Evolutionary conservation across 345 rosid species (phyloP), one percentile per base, ranked within the genome.

Genomic region (Rhizophora apiculata): DNA sequence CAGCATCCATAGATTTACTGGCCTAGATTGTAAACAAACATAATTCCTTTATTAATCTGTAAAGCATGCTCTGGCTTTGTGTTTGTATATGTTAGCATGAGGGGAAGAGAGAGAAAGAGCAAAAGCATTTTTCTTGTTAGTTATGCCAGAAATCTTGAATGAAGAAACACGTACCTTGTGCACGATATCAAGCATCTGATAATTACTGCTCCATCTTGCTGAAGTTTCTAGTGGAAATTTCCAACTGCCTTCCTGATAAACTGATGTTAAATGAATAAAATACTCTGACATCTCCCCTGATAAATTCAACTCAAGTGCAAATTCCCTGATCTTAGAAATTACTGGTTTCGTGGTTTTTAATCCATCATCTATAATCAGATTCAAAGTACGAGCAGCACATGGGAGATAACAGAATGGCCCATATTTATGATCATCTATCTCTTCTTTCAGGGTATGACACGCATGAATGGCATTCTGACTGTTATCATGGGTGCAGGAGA

Each of bases 401-500:
- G 98, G 98, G 66, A 94, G 85, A 68, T 85, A 91, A 71, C 91
- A 89, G 82, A 94, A 94, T 39, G 95, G 93, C 24, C 88, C 88
- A 18, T 62, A 75, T 84, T 89, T 86, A 80, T 85, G 88, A 67
- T 81, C 83, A 75, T 91, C 95, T 49, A 89, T 78, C 65, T 88
- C 84, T 80, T 85, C 96, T 78, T 88, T 88, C 69, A 94, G 73
- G 60, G 88, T 76, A 77, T 82, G 96, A 74, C 92, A 89, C 36
- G 98, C 98, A 70, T 82, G 96, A 71, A 85, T 73, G 16, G 89
- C 93, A 60, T 84, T 85, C 73, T 81, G 90, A 74, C 89, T 91
- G 70, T 94, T 94, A 80, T 94, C 95, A 69, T 94, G 98, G 24
- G 95, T 94, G 83, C 97, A 91, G 24, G 96, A 85, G 13, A 94